A percentile compares a stretch with the other conserved stretches of the same genome.
Evolutionary conservation across 1,284 basidiomycete species (phyloP).

Genomic region (Malassezia nana): DNA sequence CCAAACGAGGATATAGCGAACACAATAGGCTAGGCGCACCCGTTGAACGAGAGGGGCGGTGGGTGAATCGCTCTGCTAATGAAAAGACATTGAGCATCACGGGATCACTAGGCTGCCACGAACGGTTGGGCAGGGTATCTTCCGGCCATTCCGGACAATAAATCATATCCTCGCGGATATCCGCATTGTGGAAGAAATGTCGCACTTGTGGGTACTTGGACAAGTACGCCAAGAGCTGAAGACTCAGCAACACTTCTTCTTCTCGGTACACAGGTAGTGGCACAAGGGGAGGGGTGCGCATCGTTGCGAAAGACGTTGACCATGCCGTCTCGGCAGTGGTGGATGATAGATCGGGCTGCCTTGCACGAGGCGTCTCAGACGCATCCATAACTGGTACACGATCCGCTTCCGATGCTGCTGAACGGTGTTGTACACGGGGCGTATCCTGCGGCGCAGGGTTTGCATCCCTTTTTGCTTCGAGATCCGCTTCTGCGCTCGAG

Average conservation of each 20-base stretch:
- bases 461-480: background rate
- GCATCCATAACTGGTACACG: background rate
- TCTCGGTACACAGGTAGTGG: slow-evolving; percentile 60
- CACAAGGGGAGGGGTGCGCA: background rate
- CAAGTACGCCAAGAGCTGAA: slow-evolving; percentile 89
- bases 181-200: slow-evolving; percentile 70
- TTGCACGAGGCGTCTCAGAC: background rate
- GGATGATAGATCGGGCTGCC: background rate
- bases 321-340: slow-evolving; percentile 13
- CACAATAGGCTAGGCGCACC: slow-evolving; percentile 51
- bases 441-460: background rate
- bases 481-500: background rate
- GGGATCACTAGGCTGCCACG: slow-evolving; percentile 35
- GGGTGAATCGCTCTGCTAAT: slow-evolving; percentile 89
- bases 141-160: slow-evolving; percentile 27
- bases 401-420: background rate
- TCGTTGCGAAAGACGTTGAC: background rate
- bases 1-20: slow-evolving; percentile 54
- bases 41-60: slow-evolving; percentile 66
- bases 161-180: slow-evolving; percentile 26
- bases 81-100: slow-evolving; percentile 62
- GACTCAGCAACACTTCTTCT: slow-evolving; percentile 79
- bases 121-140: slow-evolving; percentile 29
- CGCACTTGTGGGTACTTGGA: slow-evolving; percentile 97
- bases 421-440: background rate